These are phyloP conservation scores for Chiua sp. DNA, from an alignment of 1,284 basidiomycete genomes.

Conservation along the genomic window DNA sequence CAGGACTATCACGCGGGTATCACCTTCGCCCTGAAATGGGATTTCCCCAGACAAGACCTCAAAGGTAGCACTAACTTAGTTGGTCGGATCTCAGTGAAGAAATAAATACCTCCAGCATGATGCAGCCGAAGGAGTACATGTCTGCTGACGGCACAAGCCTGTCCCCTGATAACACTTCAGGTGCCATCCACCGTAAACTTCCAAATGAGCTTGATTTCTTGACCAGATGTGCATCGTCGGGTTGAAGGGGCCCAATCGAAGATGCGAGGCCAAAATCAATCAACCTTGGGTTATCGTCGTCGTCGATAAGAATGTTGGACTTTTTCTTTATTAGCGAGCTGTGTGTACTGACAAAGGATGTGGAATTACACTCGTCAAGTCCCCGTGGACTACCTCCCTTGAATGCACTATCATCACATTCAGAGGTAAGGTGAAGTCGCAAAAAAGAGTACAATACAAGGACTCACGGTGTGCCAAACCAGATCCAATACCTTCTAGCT, in stretches of 20 bases:
- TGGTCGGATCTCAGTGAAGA: too few species aligned
- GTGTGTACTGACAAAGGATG: background rate
- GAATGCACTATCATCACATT: conserved; percentile 1
- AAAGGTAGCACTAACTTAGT: background rate
- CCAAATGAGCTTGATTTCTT: conserved; percentile 1
- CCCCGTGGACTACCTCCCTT: background rate
- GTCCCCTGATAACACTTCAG: background rate
- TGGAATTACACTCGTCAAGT: conserved; percentile 3
- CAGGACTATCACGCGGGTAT: background rate
- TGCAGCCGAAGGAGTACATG: conserved; percentile 5
- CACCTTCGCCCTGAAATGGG: background rate
- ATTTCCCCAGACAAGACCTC: conserved; percentile 4
- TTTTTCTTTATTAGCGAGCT: background rate
- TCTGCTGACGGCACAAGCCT: conserved; percentile 1
- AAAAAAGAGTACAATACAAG: background rate
- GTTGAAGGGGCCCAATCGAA: conserved; percentile 2
- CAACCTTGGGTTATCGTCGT: background rate
- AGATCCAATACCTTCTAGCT: background rate
- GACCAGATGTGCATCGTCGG: background rate
- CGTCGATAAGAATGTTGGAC: conserved; percentile 5
- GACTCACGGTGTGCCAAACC: conserved; percentile 2
- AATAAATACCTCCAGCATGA: conserved; percentile 7
- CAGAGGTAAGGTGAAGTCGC: background rate
- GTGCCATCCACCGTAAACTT: conserved; percentile 6
- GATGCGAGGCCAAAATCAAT: conserved; percentile 9